phyloP scores from a whole-genome alignment of 768 basidiomycete genomes.

The Suillus alpinus region DNA sequence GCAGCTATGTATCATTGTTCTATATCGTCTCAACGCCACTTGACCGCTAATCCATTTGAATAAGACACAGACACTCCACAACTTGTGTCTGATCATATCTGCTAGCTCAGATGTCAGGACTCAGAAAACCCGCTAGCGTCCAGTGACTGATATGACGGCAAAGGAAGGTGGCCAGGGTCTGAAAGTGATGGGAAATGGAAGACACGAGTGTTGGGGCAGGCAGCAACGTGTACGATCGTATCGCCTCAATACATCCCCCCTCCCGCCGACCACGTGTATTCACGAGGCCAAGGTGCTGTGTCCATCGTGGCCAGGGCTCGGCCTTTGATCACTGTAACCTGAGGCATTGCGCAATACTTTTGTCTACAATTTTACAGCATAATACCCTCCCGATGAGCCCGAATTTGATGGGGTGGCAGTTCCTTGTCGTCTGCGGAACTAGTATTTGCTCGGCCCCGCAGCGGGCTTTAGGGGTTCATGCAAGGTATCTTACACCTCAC shows the following conservation, averaged over 20 bases:
- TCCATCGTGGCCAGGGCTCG: not conserved
- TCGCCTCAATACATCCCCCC: not conserved
- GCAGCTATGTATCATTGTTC: not conserved
- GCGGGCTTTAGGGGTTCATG: not conserved
- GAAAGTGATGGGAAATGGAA: not conserved
- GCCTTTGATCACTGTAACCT: not conserved
- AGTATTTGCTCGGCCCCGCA: not conserved
- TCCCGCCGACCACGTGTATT: not conserved
- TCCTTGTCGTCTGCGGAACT: not conserved
- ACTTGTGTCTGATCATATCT: not conserved
- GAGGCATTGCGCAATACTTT: not conserved
- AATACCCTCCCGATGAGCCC: not conserved
- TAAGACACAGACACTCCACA: not conserved
- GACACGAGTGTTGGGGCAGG: not conserved
- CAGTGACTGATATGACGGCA: not conserved
- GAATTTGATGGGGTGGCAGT: not conserved
- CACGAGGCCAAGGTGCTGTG: not conserved
- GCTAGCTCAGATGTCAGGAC: not conserved
- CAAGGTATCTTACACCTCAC: not conserved
- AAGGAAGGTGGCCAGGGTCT: not conserved
- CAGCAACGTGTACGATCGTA: conserved; percentile 1
- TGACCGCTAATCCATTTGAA: not conserved
- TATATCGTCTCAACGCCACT: not conserved
- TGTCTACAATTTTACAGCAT: not conserved
- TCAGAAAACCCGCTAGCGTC: not conserved